phyloP scores from a whole-genome alignment of 768 basidiomycete species.

The Tylopilus rubrobrunneus region DNA sequence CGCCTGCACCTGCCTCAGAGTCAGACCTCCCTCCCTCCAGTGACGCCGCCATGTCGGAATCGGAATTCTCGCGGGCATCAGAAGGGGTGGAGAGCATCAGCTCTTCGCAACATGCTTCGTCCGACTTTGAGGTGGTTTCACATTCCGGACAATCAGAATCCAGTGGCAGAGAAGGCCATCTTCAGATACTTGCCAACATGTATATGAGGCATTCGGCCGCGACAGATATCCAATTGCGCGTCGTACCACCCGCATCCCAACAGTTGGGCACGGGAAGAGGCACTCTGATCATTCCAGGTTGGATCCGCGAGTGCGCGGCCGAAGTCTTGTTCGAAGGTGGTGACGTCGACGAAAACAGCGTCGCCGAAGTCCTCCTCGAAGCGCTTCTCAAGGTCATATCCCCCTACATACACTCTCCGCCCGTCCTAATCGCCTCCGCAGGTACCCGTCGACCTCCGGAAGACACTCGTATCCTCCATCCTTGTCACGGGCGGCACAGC shows the following conservation, averaged over 20 bases:
- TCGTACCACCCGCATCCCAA: slow-evolving; percentile 62
- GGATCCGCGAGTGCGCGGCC: slow-evolving; percentile 88
- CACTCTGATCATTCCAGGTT: slow-evolving; percentile 85
- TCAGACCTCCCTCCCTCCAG: slow-evolving; percentile 43
- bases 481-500: slow-evolving; percentile 86
- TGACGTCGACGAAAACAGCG: slow-evolving; percentile 81
- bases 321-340: slow-evolving; percentile 90
- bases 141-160: slow-evolving; percentile 34
- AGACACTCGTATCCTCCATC: slow-evolving; percentile 78
- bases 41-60: slow-evolving; percentile 63
- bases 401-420: background rate
- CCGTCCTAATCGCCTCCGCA: slow-evolving; percentile 28
- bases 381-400: slow-evolving; percentile 65
- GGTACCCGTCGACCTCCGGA: slow-evolving; percentile 89
- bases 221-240: slow-evolving; percentile 65
- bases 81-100: slow-evolving; percentile 45
- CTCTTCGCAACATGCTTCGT: slow-evolving; percentile 47
- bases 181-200: slow-evolving; percentile 65
- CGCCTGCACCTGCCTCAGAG: slow-evolving; percentile 32
- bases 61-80: slow-evolving; percentile 56
- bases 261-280: slow-evolving; percentile 71
- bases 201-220: slow-evolving; percentile 78
- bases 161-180: slow-evolving; percentile 21
- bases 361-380: slow-evolving; percentile 79
- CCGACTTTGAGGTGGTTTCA: slow-evolving; percentile 53